A percentile compares a stretch with the other conserved stretches of the same genome.
phyloP scores from a whole-genome alignment of 345 rosid genomes.

The sweet orange (Citrus sinensis) region DVS_A1.0 CM039164.1:17376501-17377000 shows the following conservation, averaged over 20 bases:
- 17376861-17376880: background rate
- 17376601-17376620: background rate
- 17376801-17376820: background rate
- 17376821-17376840: background rate
- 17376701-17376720: background rate
- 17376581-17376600: background rate
- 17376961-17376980: background rate
- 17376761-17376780: background rate
- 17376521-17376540: constrained; percentile 98
- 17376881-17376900: background rate
- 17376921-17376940: background rate
- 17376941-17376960: background rate
- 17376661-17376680: background rate
- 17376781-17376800: background rate
- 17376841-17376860: background rate
- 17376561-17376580: background rate
- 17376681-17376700: background rate
- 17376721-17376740: background rate
- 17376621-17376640: background rate
- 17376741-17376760: background rate
- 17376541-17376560: constrained; percentile 27
- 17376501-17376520: constrained; percentile 89
- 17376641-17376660: background rate
- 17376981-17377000: background rate
- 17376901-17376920: background rate